Evolutionary conservation across 371 early-diverging fungal genomes (phyloP).

Genomic region (Apophysomyces sp.): DNA sequence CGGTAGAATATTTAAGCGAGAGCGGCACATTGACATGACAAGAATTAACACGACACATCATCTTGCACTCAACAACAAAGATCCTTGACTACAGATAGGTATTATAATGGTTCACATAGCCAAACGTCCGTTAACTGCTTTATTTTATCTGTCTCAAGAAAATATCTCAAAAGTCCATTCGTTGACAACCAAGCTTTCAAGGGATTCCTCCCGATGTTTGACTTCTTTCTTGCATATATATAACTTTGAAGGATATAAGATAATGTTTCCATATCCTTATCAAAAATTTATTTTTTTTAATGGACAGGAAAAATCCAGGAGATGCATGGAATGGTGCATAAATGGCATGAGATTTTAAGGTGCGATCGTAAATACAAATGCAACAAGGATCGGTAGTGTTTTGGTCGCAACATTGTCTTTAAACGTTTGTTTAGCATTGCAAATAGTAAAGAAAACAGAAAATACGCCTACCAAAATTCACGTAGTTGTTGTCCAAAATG

Average conservation of each 20-base stretch:
- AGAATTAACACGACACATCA: no score
- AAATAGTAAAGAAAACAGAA: background rate
- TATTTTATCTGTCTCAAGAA: no score
- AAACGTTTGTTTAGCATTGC: background rate
- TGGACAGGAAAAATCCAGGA: background rate
- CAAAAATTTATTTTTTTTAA: background rate
- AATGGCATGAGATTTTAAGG: background rate
- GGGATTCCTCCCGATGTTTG: no score
- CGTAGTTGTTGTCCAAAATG: background rate
- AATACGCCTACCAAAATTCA: background rate
- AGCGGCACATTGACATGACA: no score
- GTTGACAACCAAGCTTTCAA: no score
- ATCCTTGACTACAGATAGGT: no score
- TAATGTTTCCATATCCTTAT: background rate
- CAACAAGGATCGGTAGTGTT: background rate
- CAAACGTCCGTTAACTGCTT: no score
- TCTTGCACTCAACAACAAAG: no score
- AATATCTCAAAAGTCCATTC: no score
- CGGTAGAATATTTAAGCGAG: background rate
- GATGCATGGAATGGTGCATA: background rate
- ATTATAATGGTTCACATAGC: no score
- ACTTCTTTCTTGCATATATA: no score
- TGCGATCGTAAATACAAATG: constrained; percentile 1
- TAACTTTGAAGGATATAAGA: no score
- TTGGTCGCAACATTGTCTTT: background rate